Evolutionary conservation across 108 stramenopile genomes (phyloP), one percentile per base, ranked within the genome.

Genomic region (Skeletonema menzelii): DNA sequence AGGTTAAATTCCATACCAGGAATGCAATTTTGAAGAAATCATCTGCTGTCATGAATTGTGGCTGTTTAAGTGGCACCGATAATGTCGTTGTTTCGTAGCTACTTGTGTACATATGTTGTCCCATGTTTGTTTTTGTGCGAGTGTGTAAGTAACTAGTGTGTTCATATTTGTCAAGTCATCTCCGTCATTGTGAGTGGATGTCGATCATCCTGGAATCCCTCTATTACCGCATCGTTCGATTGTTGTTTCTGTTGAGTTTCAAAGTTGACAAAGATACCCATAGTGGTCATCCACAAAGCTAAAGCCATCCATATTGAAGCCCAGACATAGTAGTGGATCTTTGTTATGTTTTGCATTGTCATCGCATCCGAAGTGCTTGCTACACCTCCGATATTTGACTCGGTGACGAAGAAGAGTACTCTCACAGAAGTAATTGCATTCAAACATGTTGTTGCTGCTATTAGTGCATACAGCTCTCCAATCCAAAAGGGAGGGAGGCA

Each of bases 1-100:
- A 80, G 35, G 53, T 83, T 2, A 78, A 69, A 31, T 82, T 79
- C 32, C 77, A 79, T 27, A 40, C 70, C 3, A 79, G 77, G 49
- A 79, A 79, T 61, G 64, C 77, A 38, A 72, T 79, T 47, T 32
- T 79, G 19, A 70, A 71, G 60, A 79, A 79, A 55, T 49, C 35
- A 20, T 60, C 49, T 32, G n/a, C 34, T 31, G 26, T 12, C 8
- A 47, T 26, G 10, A 65, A 62, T 30, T 79, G 77, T 49, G 77
- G 65, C 22, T 79, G 77, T 63, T 61, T 67, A 24, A 49, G 70
- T 42, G 53, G 34, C 57, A 38, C 20, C 34, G 35, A 30, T 3
- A 49, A 56, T 12, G 71, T 37, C 19, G 38, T 28, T 56, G 28
- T 60, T 28, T 53, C 49, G 22, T 53, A 53, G 22, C 17, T 4